Percentiles rank a stretch among this genome's conserved stretches.
These are phyloP conservation scores for Xylaria sp. DNA, from an alignment of 2,329 filamentous ascomycete genomes.

Conservation along the genomic window DNA sequence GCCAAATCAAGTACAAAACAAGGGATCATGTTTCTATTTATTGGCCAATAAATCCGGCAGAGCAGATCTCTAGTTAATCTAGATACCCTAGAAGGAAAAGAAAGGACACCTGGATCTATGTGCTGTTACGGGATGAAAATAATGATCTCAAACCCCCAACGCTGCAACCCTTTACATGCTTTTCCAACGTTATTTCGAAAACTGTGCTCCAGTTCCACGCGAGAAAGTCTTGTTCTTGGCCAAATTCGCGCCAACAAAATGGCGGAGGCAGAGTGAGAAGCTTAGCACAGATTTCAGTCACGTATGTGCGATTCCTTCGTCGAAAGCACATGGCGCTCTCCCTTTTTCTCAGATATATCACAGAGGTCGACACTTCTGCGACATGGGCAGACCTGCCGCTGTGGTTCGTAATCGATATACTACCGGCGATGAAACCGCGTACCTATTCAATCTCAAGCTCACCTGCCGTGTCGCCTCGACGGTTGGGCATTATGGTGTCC, in stretches of 20 bases:
- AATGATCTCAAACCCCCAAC: constrained; percentile 1
- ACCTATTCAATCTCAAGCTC: constrained; percentile 18
- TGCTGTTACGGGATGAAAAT: neutral
- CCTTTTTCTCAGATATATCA: constrained; percentile 1
- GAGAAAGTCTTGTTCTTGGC: constrained; percentile 4
- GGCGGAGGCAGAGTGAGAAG: constrained; percentile 6
- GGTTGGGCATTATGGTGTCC: constrained; percentile 10
- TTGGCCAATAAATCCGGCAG: neutral
- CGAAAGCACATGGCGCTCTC: constrained; percentile 4
- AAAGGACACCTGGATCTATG: neutral
- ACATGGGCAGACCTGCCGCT: constrained; percentile 3
- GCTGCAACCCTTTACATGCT: neutral
- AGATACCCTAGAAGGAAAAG: neutral
- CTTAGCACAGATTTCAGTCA: neutral
- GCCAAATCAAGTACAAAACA: constrained; percentile 10
- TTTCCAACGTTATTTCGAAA: constrained; percentile 11
- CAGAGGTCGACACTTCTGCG: neutral
- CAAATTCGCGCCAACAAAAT: constrained; percentile 1
- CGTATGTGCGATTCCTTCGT: constrained; percentile 1
- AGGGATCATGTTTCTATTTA: neutral
- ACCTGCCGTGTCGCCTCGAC: constrained; percentile 7
- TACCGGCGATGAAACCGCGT: constrained; percentile 17
- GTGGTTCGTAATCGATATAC: constrained; percentile 13
- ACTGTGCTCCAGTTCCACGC: constrained; percentile 12
- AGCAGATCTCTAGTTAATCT: neutral